Conservation (phyloP, 768 basidiomycete species). For the Agaricus blazei region DNA sequence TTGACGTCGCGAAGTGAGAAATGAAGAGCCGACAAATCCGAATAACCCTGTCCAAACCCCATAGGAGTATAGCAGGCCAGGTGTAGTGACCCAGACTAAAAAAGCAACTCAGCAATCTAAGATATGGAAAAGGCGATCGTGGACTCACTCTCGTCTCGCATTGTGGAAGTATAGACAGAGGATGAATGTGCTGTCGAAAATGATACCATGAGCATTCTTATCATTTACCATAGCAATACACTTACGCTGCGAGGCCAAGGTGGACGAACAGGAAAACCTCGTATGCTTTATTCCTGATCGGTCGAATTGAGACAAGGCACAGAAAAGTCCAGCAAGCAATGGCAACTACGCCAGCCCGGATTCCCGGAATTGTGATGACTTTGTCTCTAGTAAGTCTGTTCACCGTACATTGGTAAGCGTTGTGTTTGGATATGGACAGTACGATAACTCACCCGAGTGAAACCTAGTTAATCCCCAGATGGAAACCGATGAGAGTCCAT, state of each 20-base stretch:
- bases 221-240: neutral
- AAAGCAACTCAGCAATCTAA: neutral
- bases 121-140: no score
- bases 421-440: no score
- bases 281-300: conserved; percentile 39
- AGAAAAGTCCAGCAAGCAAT: conserved; percentile 36
- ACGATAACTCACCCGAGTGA: neutral
- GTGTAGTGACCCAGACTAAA: conserved; percentile 28
- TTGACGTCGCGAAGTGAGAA: conserved; percentile 30
- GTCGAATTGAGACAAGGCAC: conserved; percentile 41
- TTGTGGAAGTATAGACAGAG: conserved; percentile 39
- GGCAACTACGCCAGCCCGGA: conserved; percentile 33
- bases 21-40: conserved; percentile 39
- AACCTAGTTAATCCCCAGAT: conserved; percentile 13
- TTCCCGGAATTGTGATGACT: conserved; percentile 19
- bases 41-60: conserved; percentile 50
- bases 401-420: neutral
- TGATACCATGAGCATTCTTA: conserved; percentile 1
- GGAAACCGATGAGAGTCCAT: conserved; percentile 7
- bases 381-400: conserved; percentile 16
- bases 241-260: conserved; percentile 34
- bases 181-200: conserved; percentile 27
- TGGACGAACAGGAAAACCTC: conserved; percentile 51
- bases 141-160: conserved; percentile 22
- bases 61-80: conserved; percentile 49